phyloP scores from a whole-genome alignment of 139 green algal genomes.

The Astrephomene gubernaculifera region DNA sequence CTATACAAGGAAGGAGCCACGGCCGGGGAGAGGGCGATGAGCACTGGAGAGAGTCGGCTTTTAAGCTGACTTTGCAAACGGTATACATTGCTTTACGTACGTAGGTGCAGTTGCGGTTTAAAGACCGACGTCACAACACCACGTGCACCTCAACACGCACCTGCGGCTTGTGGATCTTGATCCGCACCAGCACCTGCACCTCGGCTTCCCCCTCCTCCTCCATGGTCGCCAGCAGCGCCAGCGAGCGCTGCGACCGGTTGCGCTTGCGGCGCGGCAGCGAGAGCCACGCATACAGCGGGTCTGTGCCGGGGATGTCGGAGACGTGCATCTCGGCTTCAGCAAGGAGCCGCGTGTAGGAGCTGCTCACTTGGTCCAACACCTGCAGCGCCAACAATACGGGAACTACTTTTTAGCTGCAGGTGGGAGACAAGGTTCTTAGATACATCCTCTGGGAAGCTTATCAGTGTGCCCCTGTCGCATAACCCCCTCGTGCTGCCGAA shows the following conservation, averaged over 20 bases:
- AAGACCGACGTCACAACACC: too few relatives aligned
- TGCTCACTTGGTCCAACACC: conserved; percentile 41
- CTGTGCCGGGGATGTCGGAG: conserved; percentile 53
- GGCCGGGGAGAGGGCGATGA: too few relatives aligned
- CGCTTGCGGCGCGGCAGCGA: conserved; percentile 36
- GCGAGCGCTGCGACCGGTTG: conserved; percentile 19
- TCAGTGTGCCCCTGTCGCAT: too few relatives aligned
- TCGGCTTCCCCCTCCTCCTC: conserved; percentile 19
- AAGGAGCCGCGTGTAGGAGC: conserved; percentile 4
- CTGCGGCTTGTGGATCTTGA: conserved; percentile 69
- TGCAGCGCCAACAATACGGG: not conserved
- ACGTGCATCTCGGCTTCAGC: conserved; percentile 44
- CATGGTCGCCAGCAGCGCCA: conserved; percentile 17
- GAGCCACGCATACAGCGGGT: conserved; percentile 85
- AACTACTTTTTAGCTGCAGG: too few relatives aligned
- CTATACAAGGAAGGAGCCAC: conserved; percentile 5
- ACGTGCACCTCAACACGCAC: conserved; percentile 1
- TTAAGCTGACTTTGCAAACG: too few relatives aligned
- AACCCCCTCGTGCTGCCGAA: too few relatives aligned
- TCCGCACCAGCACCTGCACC: conserved; percentile 74
- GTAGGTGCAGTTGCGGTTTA: too few relatives aligned
- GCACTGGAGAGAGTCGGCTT: too few relatives aligned
- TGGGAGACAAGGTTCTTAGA: too few relatives aligned
- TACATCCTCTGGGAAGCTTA: too few relatives aligned
- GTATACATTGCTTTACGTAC: too few relatives aligned